Percentiles rank a stretch among this genome's conserved stretches.
Conservation (phyloP, 1,284 basidiomycete genomes). For the Stereum hirsutum region DNA sequence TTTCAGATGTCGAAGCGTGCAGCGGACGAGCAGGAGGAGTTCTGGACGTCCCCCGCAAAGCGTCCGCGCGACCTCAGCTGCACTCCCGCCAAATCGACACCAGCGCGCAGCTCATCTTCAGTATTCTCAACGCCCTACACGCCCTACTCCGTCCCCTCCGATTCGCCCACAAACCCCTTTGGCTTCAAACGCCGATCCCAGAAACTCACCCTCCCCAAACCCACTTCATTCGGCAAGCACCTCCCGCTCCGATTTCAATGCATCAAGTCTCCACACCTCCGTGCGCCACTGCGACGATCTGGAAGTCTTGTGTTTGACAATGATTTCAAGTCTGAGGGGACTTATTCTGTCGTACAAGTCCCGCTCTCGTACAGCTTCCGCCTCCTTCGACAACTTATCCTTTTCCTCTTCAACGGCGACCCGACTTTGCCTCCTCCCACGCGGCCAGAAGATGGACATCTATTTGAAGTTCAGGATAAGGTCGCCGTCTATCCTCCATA, state of each 20-base stretch:
- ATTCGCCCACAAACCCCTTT: slow-evolving; percentile 31
- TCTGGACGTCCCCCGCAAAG: too few species aligned
- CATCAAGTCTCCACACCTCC: slow-evolving; percentile 21
- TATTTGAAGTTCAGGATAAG: slow-evolving; percentile 49
- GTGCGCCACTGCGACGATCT: neutral
- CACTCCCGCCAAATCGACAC: slow-evolving; percentile 8
- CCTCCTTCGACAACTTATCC: slow-evolving; percentile 52
- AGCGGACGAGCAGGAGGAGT: too few species aligned
- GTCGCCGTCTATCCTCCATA: slow-evolving; percentile 27
- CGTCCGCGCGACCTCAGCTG: too few species aligned
- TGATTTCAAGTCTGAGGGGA: slow-evolving; percentile 27
- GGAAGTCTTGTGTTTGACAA: too few species aligned
- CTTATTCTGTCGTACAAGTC: slow-evolving; percentile 58
- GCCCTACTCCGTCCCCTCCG: slow-evolving; percentile 22
- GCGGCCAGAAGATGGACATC: slow-evolving; percentile 21
- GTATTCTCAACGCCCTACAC: slow-evolving; percentile 15
- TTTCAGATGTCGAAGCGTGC: too few species aligned
- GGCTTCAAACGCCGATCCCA: slow-evolving; percentile 22
- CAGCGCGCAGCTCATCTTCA: slow-evolving; percentile 5
- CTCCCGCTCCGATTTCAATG: slow-evolving; percentile 61
- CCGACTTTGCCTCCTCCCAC: slow-evolving; percentile 9
- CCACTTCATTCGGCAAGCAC: slow-evolving; percentile 41
- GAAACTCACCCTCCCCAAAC: slow-evolving; percentile 31
- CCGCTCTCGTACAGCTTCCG: slow-evolving; percentile 62
- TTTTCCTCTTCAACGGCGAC: slow-evolving; percentile 48